Evolutionary conservation across 2,329 filamentous ascomycete species (phyloP), one percentile per base, ranked within the genome.

Genomic region (Cordyceps cateniannulata): DNA sequence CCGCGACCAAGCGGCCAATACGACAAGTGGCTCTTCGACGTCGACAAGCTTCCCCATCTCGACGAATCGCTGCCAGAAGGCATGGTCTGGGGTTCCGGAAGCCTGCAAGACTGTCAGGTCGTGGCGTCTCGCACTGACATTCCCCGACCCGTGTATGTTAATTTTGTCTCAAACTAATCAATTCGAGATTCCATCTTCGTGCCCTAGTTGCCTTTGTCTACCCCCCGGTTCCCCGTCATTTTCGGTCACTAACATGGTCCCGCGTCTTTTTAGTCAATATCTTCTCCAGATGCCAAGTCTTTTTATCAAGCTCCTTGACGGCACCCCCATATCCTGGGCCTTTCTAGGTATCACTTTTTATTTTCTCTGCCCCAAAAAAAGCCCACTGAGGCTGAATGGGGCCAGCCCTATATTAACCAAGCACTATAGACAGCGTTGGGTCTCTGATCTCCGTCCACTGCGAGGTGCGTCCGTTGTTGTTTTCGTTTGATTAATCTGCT

Each of bases 381-480:
- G 12, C 32, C 32, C 27, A 29, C 27, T 29, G 27, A 29, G n/a
- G 20, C 16, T 25, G 10, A 20, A 38, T n/a, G 3, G 16, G 2
- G 25, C 1, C 24, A 7, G 8, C 40, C n/a, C 8, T 20, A 12
- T n/a, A 22, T 9, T 38, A 22, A 47, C 32, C 25, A 4, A 5
- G 47, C 24, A 10, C 50, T 27, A 18, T 27, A 72, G 85, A 84
- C 0, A 73, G 81, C 2, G 86, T 89, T 66, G 85, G 81, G 1
- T 85, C 82, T n/a, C 69, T 88, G 18, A 81, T 79, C 12, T 82
- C 81, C 32, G 70, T 89, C 40, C 83, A 88, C 69, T 85, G 82
- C 58, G 85, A 88, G 69, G 75, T 76, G 62, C 4, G 68, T 14
- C 32, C 5, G n/a, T n/a, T n/a, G n/a, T n/a, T 24, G 8, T 48